Evolutionary conservation across 768 basidiomycete genomes (phyloP).

Genomic region (Russula vinacea): DNA sequence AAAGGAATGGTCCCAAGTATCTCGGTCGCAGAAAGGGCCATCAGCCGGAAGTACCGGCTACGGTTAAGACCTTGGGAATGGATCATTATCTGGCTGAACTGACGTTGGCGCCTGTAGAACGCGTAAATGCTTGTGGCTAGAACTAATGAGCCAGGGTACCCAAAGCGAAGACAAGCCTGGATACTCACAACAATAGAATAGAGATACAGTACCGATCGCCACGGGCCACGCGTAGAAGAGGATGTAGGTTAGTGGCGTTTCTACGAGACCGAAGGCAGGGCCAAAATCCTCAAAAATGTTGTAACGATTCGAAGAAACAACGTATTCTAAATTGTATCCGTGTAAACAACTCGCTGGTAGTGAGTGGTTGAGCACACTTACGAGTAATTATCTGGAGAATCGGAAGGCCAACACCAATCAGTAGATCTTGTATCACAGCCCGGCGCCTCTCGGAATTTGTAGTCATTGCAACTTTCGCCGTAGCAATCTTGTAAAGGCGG

Average conservation of each 20-base stretch:
- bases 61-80: slow-evolving; percentile 38
- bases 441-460: slow-evolving; percentile 18
- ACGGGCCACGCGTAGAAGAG: slow-evolving; percentile 36
- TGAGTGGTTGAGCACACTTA: not conserved
- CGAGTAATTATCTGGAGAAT: slow-evolving; percentile 2
- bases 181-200: slow-evolving; percentile 41
- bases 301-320: not conserved
- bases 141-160: not conserved
- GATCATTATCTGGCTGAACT: slow-evolving; percentile 10
- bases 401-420: slow-evolving; percentile 34
- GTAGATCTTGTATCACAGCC: slow-evolving; percentile 20
- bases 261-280: slow-evolving; percentile 41
- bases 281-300: slow-evolving; percentile 41
- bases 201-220: slow-evolving; percentile 31
- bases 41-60: slow-evolving; percentile 1
- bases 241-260: slow-evolving; percentile 33
- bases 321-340: not conserved
- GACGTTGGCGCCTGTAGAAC: slow-evolving; percentile 32
- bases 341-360: not conserved
- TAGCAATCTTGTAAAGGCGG: slow-evolving; percentile 46
- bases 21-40: not conserved
- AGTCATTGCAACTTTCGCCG: slow-evolving; percentile 35
- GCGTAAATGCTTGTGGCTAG: slow-evolving; percentile 33
- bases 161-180: not conserved
- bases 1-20: slow-evolving; percentile 6